Conservation (phyloP, 805 yeast species). For the Suhomyces xylopsoci region DNA sequence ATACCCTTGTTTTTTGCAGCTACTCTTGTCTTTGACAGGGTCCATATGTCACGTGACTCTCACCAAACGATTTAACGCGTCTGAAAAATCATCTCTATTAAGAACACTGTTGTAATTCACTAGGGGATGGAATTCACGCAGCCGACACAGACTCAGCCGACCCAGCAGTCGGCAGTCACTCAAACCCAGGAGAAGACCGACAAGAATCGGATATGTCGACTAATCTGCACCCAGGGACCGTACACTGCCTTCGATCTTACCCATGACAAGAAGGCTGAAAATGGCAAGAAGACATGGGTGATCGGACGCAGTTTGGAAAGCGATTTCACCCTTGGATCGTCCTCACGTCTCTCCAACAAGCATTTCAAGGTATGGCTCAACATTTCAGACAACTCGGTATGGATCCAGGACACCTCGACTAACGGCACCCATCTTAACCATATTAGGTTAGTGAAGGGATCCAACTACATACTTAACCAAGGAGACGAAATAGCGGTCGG, state of each 20-base stretch:
- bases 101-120: not conserved
- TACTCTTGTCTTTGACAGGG: not conserved
- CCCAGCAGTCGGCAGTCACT: constrained; percentile 34
- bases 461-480: constrained; percentile 77
- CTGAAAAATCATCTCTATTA: not conserved
- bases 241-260: constrained; percentile 46
- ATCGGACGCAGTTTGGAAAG: constrained; percentile 72
- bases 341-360: constrained; percentile 65
- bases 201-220: constrained; percentile 45
- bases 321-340: constrained; percentile 59
- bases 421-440: constrained; percentile 91
- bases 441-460: constrained; percentile 65
- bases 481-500: constrained; percentile 95
- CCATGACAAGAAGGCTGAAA: constrained; percentile 21
- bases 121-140: constrained; percentile 21
- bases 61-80: not conserved
- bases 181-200: constrained; percentile 25
- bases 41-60: not conserved
- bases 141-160: constrained; percentile 22
- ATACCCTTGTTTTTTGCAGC: too few species aligned
- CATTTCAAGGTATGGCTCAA: constrained; percentile 75
- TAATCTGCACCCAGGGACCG: constrained; percentile 61
- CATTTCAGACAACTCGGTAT: constrained; percentile 48
- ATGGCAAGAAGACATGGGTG: constrained; percentile 49
- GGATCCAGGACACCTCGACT: constrained; percentile 77